phyloP scores from a whole-genome alignment of 495 filamentous ascomycete genomes.

The Melanomma pulvis-pyrius region DNA sequence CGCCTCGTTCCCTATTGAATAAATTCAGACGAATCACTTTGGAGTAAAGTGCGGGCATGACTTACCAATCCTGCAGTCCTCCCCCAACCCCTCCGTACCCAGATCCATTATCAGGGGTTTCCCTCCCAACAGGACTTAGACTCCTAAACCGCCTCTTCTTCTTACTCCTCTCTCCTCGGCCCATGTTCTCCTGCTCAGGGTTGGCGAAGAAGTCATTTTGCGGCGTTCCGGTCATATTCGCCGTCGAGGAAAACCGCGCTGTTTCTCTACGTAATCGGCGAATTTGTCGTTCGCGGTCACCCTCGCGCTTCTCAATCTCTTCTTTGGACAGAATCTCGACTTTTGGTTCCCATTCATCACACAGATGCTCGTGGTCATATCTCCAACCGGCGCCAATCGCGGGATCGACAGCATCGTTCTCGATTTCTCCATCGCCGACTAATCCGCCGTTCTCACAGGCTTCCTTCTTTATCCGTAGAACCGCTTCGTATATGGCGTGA shows the following conservation, averaged over 20 bases:
- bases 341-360: constrained; percentile 92
- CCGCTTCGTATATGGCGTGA: constrained; percentile 96
- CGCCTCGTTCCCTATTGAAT: constrained; percentile 66
- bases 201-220: constrained; percentile 47
- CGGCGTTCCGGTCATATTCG: constrained; percentile 71
- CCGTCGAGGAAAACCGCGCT: constrained; percentile 82
- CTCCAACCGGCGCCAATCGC: constrained; percentile 85
- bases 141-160: constrained; percentile 93
- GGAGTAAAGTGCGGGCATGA: constrained; percentile 11
- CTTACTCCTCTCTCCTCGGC: constrained; percentile 84
- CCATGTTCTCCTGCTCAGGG: constrained; percentile 65
- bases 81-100: constrained; percentile 67
- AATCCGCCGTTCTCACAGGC: constrained; percentile 86
- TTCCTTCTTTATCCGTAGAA: constrained; percentile 91
- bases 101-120: constrained; percentile 72
- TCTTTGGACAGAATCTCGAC: constrained; percentile 88
- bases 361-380: constrained; percentile 86
- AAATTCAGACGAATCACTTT: constrained; percentile 8
- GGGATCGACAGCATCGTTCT: constrained; percentile 79
- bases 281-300: constrained; percentile 89
- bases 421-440: constrained; percentile 75
- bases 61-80: constrained; percentile 69
- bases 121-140: constrained; percentile 73
- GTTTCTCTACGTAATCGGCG: constrained; percentile 85
- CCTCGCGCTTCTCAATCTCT: constrained; percentile 96